Percentiles rank a stretch among this genome's conserved stretches.
Conservation (phyloP, 2,329 filamentous ascomycete genomes). For the Dryadomyces quercivorus region DNA sequence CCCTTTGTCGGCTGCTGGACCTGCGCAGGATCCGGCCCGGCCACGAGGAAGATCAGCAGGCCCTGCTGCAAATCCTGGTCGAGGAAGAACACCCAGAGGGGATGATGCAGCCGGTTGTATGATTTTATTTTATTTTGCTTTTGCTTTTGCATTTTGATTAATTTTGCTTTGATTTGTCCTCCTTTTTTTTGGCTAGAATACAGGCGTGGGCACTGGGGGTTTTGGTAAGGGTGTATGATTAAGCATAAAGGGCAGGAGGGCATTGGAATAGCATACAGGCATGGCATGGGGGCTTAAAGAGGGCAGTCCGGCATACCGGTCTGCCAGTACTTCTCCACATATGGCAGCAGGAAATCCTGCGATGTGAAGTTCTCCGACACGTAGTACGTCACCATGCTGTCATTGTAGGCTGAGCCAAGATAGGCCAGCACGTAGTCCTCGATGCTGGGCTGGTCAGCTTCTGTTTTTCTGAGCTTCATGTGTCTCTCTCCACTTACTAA, state of each 20-base stretch:
- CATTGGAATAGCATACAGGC: not conserved
- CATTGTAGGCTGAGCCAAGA: slow-evolving; percentile 23
- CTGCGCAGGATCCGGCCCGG: slow-evolving; percentile 10
- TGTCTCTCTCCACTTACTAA: slow-evolving; percentile 23
- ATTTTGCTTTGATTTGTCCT: not conserved
- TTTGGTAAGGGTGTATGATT: not conserved
- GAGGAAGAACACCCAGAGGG: not conserved
- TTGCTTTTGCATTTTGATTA: not conserved
- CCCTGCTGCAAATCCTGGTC: slow-evolving; percentile 6
- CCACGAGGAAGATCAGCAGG: slow-evolving; percentile 6
- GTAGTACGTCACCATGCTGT: slow-evolving; percentile 24
- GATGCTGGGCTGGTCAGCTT: slow-evolving; percentile 18
- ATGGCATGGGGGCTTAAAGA: not conserved
- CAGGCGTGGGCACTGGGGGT: not conserved
- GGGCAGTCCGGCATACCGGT: slow-evolving; percentile 22
- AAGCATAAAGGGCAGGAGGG: not conserved
- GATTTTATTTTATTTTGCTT: not conserved
- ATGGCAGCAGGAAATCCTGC: slow-evolving; percentile 27
- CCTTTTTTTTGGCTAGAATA: not conserved
- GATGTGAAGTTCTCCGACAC: slow-evolving; percentile 26
- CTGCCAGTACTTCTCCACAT: slow-evolving; percentile 25
- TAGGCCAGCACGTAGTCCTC: slow-evolving; percentile 23
- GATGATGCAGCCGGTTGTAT: not conserved
- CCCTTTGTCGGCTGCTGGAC: slow-evolving; percentile 12
- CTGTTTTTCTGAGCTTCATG: not conserved